Percentiles rank a stretch among this genome's conserved stretches.
Conservation (phyloP, 495 filamentous ascomycete genomes). For the Neurospora tetrasperma region DNA sequence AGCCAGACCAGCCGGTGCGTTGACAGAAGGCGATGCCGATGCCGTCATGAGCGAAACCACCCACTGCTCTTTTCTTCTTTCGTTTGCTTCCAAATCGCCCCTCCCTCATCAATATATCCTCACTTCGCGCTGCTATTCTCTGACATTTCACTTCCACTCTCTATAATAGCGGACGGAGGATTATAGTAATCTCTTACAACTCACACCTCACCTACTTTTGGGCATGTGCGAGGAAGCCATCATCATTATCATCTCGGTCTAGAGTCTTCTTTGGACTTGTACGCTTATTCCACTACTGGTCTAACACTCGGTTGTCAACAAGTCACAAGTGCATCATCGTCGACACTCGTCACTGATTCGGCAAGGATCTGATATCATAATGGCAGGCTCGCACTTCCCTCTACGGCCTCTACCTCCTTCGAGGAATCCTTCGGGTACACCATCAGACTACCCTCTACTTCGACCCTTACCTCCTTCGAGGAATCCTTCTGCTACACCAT, state of each 20-base stretch:
- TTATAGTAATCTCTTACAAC: background rate
- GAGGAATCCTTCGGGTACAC: background rate
- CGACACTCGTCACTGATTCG: background rate
- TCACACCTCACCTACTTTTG: background rate
- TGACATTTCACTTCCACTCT: background rate
- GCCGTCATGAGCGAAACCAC: background rate
- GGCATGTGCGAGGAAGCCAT: background rate
- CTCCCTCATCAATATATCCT: background rate
- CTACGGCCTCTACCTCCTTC: slow-evolving; percentile 1
- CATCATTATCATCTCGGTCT: background rate
- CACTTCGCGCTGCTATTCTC: background rate
- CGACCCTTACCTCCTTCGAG: background rate
- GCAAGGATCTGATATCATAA: background rate
- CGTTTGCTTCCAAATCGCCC: background rate
- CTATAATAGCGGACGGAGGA: background rate
- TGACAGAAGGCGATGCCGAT: background rate
- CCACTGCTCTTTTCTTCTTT: background rate
- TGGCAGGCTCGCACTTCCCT: background rate
- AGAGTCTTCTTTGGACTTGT: background rate
- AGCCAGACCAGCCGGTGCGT: background rate
- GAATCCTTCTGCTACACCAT: background rate
- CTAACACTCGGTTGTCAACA: background rate
- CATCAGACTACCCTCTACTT: slow-evolving; percentile 1
- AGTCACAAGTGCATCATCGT: background rate
- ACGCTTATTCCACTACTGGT: background rate